Evolutionary conservation across 768 basidiomycete genomes (phyloP).

Genomic region (Gloeophyllum trabeum): DNA sequence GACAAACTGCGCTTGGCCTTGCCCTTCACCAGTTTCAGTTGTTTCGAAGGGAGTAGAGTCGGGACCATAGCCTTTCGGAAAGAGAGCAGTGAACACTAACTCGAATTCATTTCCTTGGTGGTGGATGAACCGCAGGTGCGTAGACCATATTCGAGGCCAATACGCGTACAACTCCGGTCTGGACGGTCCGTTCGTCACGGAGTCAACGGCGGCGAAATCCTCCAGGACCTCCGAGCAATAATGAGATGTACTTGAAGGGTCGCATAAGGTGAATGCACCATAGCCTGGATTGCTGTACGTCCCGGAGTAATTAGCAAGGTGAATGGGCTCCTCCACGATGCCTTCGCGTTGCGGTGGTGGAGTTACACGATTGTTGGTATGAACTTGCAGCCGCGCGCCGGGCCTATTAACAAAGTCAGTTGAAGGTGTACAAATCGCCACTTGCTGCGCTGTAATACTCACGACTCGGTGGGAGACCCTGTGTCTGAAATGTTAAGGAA

Average conservation of each 20-base stretch:
- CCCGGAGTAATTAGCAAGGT: conserved; percentile 20
- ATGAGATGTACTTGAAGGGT: conserved; percentile 12
- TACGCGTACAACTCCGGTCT: conserved; percentile 15
- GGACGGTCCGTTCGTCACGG: conserved; percentile 1
- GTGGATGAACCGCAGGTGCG: conserved; percentile 23
- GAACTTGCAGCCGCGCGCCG: not conserved
- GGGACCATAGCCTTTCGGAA: conserved; percentile 25
- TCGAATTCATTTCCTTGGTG: conserved; percentile 11
- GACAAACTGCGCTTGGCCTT: not conserved
- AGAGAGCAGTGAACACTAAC: conserved; percentile 15
- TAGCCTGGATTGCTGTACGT: conserved; percentile 27
- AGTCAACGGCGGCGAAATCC: conserved; percentile 18
- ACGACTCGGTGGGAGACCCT: too few relatives aligned
- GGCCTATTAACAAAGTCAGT: too few relatives aligned
- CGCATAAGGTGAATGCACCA: conserved; percentile 24
- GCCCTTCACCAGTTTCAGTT: not conserved
- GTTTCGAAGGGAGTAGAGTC: conserved; percentile 18
- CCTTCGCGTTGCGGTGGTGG: conserved; percentile 1
- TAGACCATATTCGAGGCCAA: conserved; percentile 23
- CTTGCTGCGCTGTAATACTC: too few relatives aligned
- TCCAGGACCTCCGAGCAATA: conserved; percentile 14
- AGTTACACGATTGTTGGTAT: not conserved
- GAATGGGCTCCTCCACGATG: not conserved
- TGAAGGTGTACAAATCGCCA: too few relatives aligned
- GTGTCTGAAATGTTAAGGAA: conserved; percentile 5